These are phyloP conservation scores for Gynostemma pentaphyllum DNA, from an alignment of 306 rosid genomes.

Conservation along the genomic window DNA sequence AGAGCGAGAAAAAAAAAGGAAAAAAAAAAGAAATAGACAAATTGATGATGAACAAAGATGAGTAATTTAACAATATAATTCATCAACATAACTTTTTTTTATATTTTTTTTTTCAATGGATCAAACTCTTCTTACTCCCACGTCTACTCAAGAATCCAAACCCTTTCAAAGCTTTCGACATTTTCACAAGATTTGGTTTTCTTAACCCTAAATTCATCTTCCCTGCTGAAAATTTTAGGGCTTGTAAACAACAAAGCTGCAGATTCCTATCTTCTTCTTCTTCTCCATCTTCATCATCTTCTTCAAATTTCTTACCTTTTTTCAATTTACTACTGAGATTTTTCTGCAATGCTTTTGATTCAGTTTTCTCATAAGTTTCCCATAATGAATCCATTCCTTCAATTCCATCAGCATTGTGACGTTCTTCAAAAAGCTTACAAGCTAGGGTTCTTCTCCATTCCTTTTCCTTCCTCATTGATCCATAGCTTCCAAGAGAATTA, in stretches of 20 bases:
- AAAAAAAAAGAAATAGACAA: neutral
- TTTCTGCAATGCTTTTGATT: slow-evolving; percentile 21
- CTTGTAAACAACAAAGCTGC: slow-evolving; percentile 73
- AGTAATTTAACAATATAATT: neutral
- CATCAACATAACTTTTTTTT: neutral
- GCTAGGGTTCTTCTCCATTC: slow-evolving; percentile 97
- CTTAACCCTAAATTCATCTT: slow-evolving; percentile 92
- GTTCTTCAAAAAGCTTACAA: slow-evolving; percentile 85
- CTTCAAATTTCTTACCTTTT: neutral
- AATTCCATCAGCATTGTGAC: slow-evolving; percentile 40
- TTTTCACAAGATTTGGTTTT: slow-evolving; percentile 61
- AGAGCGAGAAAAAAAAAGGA: neutral
- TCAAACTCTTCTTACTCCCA: neutral
- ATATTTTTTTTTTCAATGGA: neutral
- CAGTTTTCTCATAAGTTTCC: slow-evolving; percentile 51
- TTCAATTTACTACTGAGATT: slow-evolving; percentile 15
- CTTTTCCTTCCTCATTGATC: slow-evolving; percentile 81
- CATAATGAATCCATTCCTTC: slow-evolving; percentile 95
- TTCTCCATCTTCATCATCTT: slow-evolving; percentile 31
- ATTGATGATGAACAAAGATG: neutral
- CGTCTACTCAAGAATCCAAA: slow-evolving; percentile 50
- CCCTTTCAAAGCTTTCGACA: slow-evolving; percentile 79
- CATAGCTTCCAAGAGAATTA: slow-evolving; percentile 13
- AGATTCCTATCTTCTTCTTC: slow-evolving; percentile 18
- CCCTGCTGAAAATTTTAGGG: slow-evolving; percentile 80